These are phyloP conservation scores for Diplocarpon mali DNA, from an alignment of 2,329 filamentous ascomycete genomes.

Conservation along the genomic window DNA sequence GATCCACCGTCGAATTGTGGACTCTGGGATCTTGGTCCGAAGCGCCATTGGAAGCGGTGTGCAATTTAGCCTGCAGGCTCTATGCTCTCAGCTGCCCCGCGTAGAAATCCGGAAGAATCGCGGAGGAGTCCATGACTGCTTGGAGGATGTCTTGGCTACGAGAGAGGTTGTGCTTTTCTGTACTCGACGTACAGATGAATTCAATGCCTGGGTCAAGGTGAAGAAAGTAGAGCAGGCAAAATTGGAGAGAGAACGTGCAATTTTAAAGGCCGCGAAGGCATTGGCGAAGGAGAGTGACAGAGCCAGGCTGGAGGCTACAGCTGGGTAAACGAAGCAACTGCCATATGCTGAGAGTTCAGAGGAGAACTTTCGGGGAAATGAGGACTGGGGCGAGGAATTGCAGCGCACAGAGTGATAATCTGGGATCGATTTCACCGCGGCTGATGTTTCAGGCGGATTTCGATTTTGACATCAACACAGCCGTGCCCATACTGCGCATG, in stretches of 20 bases:
- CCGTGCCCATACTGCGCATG: no score
- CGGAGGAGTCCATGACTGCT: slow-evolving; percentile 33
- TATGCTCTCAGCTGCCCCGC: slow-evolving; percentile 29
- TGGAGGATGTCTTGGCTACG: slow-evolving; percentile 39
- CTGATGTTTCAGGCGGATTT: no score
- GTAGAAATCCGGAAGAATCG: slow-evolving; percentile 29
- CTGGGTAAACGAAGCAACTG: neutral
- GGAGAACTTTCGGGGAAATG: neutral
- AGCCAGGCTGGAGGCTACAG: neutral
- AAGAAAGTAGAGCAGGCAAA: slow-evolving; percentile 13
- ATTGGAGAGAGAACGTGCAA: slow-evolving; percentile 2
- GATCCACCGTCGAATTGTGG: slow-evolving; percentile 33
- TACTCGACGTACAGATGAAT: slow-evolving; percentile 29
- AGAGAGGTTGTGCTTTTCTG: slow-evolving; percentile 38
- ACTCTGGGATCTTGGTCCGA: slow-evolving; percentile 32
- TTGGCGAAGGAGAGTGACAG: neutral
- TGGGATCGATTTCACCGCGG: no score
- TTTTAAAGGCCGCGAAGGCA: neutral
- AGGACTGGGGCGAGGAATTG: no score
- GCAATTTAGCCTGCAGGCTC: slow-evolving; percentile 29
- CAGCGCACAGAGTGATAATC: no score
- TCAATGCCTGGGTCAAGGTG: slow-evolving; percentile 29
- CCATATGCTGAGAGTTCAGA: neutral
- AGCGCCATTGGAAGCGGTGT: slow-evolving; percentile 25
- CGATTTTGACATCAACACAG: no score